Evolutionary conservation across 257 asterid genomes (phyloP).

Genomic region (Plantago major): DNA sequence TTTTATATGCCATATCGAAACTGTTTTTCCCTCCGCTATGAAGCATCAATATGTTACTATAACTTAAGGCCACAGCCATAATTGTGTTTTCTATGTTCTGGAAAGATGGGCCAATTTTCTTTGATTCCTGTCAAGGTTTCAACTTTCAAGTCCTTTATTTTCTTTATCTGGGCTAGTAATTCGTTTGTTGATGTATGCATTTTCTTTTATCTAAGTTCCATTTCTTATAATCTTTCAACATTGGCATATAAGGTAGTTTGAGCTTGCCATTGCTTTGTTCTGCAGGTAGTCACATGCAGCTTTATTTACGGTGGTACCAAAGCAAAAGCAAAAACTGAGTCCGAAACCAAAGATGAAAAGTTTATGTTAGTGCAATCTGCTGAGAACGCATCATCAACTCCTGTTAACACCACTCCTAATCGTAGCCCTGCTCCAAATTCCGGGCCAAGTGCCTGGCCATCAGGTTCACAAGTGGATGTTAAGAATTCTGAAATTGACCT

Average conservation of each 20-base stretch:
- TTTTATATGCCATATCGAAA: too few relatives aligned
- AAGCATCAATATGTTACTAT: too few relatives aligned
- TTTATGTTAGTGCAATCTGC: slow-evolving; percentile 27
- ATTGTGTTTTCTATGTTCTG: too few relatives aligned
- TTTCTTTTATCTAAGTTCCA: background rate
- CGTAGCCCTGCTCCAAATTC: slow-evolving; percentile 41
- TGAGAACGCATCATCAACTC: slow-evolving; percentile 18
- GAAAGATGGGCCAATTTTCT: too few relatives aligned
- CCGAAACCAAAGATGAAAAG: slow-evolving; percentile 33
- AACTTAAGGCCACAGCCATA: too few relatives aligned
- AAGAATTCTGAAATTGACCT: slow-evolving; percentile 72
- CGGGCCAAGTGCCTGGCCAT: slow-evolving; percentile 59
- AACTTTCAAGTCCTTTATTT: too few relatives aligned
- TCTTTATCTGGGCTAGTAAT: too few relatives aligned
- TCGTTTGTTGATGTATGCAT: too few relatives aligned
- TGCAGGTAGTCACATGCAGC: slow-evolving; percentile 80
- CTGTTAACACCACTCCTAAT: slow-evolving; percentile 25
- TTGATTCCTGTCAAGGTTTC: too few relatives aligned
- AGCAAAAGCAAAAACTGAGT: slow-evolving; percentile 46
- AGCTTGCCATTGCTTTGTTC: background rate
- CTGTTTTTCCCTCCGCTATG: too few relatives aligned
- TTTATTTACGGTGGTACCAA: slow-evolving; percentile 67
- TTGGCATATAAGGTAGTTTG: background rate
- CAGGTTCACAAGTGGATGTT: slow-evolving; percentile 35
- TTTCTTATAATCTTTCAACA: background rate